phyloP scores from a whole-genome alignment of 306 rosid genomes.

The Ochetophila trinervis region DNA sequence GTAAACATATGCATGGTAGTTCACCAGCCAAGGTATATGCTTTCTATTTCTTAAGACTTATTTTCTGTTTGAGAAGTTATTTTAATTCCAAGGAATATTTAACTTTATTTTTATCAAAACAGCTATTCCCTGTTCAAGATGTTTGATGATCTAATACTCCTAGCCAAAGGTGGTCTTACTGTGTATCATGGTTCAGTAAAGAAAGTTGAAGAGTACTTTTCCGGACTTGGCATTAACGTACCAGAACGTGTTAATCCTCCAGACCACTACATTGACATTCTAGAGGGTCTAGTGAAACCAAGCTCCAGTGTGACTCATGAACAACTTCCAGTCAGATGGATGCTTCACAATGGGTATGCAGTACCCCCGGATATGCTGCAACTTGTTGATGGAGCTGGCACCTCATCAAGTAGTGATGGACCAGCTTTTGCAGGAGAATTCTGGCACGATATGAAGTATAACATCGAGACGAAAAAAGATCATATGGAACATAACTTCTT shows the following conservation, averaged over 20 bases:
- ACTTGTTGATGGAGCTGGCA: conserved; percentile 48
- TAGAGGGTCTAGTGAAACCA: conserved; percentile 74
- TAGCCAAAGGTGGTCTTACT: conserved; percentile 82
- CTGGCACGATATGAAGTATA: conserved; percentile 61
- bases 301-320: conserved; percentile 43
- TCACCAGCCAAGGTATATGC: conserved; percentile 75
- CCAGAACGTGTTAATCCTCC: conserved; percentile 89
- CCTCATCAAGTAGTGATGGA: conserved; percentile 31
- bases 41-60: background rate
- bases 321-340: conserved; percentile 80
- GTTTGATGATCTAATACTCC: conserved; percentile 76
- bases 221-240: conserved; percentile 60
- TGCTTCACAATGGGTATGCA: conserved; percentile 75
- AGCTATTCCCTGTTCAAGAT: conserved; percentile 74
- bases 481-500: conserved; percentile 40
- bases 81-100: background rate
- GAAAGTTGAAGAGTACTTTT: conserved; percentile 77
- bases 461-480: conserved; percentile 41
- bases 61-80: background rate
- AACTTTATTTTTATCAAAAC: conserved; percentile 29
- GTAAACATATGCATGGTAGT: conserved; percentile 77
- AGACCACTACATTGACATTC: conserved; percentile 71
- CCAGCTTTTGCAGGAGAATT: conserved; percentile 58
- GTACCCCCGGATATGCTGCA: conserved; percentile 77
- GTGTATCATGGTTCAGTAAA: conserved; percentile 80